A percentile compares a stretch with the other conserved stretches of the same genome.
Evolutionary conservation across 306 rosid species (phyloP).

Genomic region (Fagus crenata): DNA sequence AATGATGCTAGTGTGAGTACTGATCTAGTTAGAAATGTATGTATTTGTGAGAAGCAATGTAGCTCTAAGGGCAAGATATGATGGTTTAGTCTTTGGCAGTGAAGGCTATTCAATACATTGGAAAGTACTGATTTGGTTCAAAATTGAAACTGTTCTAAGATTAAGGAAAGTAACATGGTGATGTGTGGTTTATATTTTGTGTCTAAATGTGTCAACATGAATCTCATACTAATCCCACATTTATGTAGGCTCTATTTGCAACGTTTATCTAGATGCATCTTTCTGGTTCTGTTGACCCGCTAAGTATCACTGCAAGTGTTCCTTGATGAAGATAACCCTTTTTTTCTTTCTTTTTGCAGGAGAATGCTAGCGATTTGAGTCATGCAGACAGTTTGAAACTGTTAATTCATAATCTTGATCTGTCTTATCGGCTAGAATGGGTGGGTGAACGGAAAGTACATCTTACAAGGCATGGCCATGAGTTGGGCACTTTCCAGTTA

Average conservation of each 20-base stretch:
- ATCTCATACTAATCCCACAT: neutral
- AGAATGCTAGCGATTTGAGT: slow-evolving; percentile 50
- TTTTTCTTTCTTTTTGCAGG: slow-evolving; percentile 44
- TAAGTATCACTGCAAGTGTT: slow-evolving; percentile 3
- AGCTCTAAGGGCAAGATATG: neutral
- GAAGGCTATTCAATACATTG: neutral
- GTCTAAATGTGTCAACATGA: neutral
- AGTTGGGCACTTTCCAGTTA: slow-evolving; percentile 57
- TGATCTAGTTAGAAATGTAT: too few species aligned
- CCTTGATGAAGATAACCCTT: slow-evolving; percentile 7
- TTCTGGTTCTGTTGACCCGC: neutral
- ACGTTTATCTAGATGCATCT: neutral
- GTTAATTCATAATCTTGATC: slow-evolving; percentile 83
- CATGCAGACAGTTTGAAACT: slow-evolving; percentile 67
- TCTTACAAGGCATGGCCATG: slow-evolving; percentile 70
- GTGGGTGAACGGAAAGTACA: slow-evolving; percentile 59
- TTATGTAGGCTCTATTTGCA: neutral
- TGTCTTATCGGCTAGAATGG: slow-evolving; percentile 82
- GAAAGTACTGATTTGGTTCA: neutral
- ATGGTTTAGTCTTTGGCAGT: neutral
- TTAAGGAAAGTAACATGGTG: neutral
- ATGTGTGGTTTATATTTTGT: neutral
- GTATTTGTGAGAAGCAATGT: neutral
- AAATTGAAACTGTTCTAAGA: neutral
- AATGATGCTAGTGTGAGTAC: neutral